phyloP scores from a whole-genome alignment of 108 stramenopile genomes.

The Fragilariopsis cylindrus region DNA sequence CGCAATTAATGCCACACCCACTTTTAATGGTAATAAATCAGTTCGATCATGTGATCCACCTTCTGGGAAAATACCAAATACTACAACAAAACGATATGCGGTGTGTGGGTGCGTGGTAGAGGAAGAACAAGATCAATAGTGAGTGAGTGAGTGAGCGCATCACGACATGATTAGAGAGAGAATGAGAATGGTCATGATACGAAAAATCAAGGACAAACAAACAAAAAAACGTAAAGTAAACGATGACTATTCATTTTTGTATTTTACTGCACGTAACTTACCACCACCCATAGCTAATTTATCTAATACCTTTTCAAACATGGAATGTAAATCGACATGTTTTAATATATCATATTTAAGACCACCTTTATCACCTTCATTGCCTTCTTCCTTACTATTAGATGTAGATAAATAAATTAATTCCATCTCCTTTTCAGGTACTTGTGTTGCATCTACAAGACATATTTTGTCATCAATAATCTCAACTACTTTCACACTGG shows the following conservation, averaged over 20 bases:
- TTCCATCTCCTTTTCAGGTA: constrained; percentile 21
- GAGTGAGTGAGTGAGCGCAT: too few relatives aligned
- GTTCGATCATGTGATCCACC: constrained; percentile 98
- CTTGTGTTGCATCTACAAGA: constrained; percentile 35
- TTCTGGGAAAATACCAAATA: constrained; percentile 97
- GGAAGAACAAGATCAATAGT: too few relatives aligned
- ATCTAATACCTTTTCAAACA: constrained; percentile 84
- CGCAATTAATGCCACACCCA: constrained; percentile 96
- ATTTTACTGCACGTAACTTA: not conserved
- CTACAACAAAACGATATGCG: not conserved
- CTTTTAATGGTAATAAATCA: constrained; percentile 96
- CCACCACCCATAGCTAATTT: constrained; percentile 74
- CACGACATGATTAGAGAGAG: too few relatives aligned
- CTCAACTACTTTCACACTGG: constrained; percentile 66
- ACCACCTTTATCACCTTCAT: not conserved
- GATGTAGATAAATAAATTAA: constrained; percentile 4
- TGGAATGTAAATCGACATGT: constrained; percentile 81
- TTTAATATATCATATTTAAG: constrained; percentile 65
- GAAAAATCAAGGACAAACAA: too few relatives aligned
- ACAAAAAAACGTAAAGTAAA: too few relatives aligned
- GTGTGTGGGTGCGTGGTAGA: too few relatives aligned
- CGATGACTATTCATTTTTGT: not conserved
- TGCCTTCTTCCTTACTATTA: not conserved
- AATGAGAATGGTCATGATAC: too few relatives aligned
- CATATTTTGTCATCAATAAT: constrained; percentile 54